Base-by-base conservation (phyloP, 2,329 filamentous ascomycete genomes). In the Cladophialophora exuberans region DNA sequence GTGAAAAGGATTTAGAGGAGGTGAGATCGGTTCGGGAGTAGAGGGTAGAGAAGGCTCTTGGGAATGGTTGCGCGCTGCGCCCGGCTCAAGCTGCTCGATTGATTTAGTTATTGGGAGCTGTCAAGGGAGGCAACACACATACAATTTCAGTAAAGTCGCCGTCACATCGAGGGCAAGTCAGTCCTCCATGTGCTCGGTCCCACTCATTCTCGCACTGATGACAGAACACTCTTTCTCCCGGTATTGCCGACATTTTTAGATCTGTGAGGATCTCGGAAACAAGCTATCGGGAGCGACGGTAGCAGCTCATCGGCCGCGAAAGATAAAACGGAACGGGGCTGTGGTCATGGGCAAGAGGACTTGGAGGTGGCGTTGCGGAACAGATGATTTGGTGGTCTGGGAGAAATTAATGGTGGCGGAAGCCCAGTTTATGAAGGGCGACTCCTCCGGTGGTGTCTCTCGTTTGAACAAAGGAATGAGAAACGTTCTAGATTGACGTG, bases 61-160 rank as follows among this genome's bases (percentile, higher is more conserved):
- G 68, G 28, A n/a, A 15, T 23, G 67, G 68, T 65, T 69, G 69
- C 64, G 70, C 68, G 45, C 15, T 18, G 45, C 50, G 5, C 47
- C 49, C 15, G 54, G 54, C 35, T 57, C 52, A 18, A 62, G 42
- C 58, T 63, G 43, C n/a, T 33, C 15, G 9, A 2, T 17, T 10
- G 6, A 22, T 44, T 62, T 35, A 57, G 54, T 36, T 36, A 30
- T 22, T 20, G 31, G 7, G 36, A n/a, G 20, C 7, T 23, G 4
- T 15, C 9, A 20, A 22, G 15, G 7, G 2, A 35, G 23, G 20
- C 30, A 36, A 7, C 9, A 10, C 52, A 78, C 87, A 67, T 77
- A 96, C 92, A 65, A 97, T 90, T 74, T 99, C 92, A 13, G 85
- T 90, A 62, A 90, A 86, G 17, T 96, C 90, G 31, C 85, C 84